Conservation (phyloP, 2,329 filamentous ascomycete genomes). For the Claviceps quebecensis region DNA sequence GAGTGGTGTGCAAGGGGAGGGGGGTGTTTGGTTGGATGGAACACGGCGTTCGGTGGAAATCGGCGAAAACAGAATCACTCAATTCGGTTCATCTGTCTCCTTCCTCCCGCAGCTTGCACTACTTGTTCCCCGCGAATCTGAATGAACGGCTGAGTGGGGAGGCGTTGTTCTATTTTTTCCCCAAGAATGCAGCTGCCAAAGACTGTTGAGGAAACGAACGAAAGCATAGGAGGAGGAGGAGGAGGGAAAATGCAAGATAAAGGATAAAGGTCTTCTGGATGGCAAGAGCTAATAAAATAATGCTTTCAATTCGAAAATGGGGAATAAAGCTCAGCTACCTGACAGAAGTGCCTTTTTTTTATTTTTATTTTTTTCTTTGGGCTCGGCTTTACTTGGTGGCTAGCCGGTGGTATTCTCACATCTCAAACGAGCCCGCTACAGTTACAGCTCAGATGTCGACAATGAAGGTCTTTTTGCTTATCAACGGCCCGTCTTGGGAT, state of each 20-base stretch:
- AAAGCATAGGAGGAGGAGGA: not conserved
- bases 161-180: not conserved
- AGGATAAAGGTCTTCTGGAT: constrained; percentile 1
- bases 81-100: not conserved
- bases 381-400: not conserved
- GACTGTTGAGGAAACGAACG: not conserved
- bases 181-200: not conserved
- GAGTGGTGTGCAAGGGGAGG: not conserved
- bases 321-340: constrained; percentile 3
- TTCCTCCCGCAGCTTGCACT: constrained; percentile 2
- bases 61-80: constrained; percentile 3
- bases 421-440: not conserved
- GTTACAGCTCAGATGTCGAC: constrained; percentile 5
- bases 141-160: not conserved
- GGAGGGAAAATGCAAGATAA: not conserved
- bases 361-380: not conserved
- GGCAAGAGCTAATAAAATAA: constrained; percentile 6
- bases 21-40: not conserved
- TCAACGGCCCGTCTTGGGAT: constrained; percentile 9
- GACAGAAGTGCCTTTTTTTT: not conserved
- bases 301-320: constrained; percentile 2
- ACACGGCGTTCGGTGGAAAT: constrained; percentile 1
- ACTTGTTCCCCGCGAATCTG: not conserved
- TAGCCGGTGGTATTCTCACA: constrained; percentile 4
- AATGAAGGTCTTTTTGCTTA: constrained; percentile 3